Percentiles rank a stretch among this genome's conserved stretches.
These are phyloP conservation scores for Jamesozyma gamospora DNA, from an alignment of 805 yeast genomes.

Conservation along the genomic window DNA sequence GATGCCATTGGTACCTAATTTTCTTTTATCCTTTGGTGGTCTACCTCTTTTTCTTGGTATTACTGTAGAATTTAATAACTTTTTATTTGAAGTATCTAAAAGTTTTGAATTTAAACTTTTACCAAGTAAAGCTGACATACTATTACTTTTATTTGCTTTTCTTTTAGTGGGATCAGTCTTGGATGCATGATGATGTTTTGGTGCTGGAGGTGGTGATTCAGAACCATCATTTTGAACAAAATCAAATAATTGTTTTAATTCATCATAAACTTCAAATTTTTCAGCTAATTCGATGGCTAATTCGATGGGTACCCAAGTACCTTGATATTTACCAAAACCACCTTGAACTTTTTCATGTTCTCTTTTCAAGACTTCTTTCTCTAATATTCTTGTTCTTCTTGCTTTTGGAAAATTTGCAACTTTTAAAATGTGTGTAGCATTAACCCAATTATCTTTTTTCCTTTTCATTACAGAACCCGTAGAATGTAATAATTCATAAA, in stretches of 20 bases:
- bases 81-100: too few species aligned
- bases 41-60: constrained; percentile 27
- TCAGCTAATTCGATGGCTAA: constrained; percentile 61
- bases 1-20: constrained; percentile 7
- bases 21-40: constrained; percentile 18
- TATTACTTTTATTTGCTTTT: constrained; percentile 22
- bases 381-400: constrained; percentile 81
- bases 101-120: constrained; percentile 24
- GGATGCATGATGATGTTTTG: constrained; percentile 59
- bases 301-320: constrained; percentile 87
- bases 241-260: constrained; percentile 58
- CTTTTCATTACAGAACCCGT: constrained; percentile 72
- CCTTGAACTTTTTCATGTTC: constrained; percentile 91
- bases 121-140: constrained; percentile 17
- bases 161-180: constrained; percentile 31
- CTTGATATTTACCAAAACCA: constrained; percentile 94
- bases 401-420: constrained; percentile 93
- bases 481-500: constrained; percentile 61
- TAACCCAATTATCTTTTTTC: constrained; percentile 70
- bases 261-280: constrained; percentile 52
- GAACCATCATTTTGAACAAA: constrained; percentile 43
- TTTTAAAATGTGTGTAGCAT: constrained; percentile 89
- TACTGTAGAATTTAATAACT: too few species aligned
- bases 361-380: constrained; percentile 81
- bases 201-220: constrained; percentile 48